Base-by-base conservation (phyloP, 1,284 basidiomycete genomes). In the Heterobasidion parviporum region DNA sequence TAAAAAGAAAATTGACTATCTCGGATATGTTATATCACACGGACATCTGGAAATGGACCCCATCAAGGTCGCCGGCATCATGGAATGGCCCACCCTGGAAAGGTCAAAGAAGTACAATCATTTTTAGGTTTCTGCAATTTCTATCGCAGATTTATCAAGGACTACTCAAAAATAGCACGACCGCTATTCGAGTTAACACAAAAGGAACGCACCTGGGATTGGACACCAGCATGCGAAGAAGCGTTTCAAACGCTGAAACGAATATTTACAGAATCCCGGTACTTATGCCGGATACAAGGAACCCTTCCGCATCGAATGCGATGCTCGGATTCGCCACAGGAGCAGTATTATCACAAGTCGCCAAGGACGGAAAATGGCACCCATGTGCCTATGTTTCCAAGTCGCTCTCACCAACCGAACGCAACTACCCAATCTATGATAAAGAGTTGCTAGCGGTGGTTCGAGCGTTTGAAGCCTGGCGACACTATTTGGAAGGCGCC, bases 391-490 rank as follows among this genome's bases (percentile, higher is more conserved):
- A 41, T 20, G 2, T 36, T 8, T 52, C 36, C 8, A 43, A 52
- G 36, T 16, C 51, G 16, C 33, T 52, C 12, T 14, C 33, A n/a
- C 33, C 35, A 15, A n/a, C 51, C 1, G 51, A 52, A 18, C 36
- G 35, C 12, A 74, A 73, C 57, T 74, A 70, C 59, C 56, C 58
- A 8, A 66, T 67, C 38, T 63, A 69, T 56, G 67, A 74, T 58
- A 71, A 73, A 57, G 71, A 75, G 56, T 46, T 74, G 50, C 12
- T 71, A 1, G 66, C 36, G 8, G n/a, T 18, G 1, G 18, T 18
- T 18, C 18, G 2, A 8, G 33, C 34, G 1, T 18, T 18, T 14
- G 36, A 52, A 52, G 51, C 12, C 1, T 72, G 68, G 70, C 52
- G 64, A 8, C 62, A 66, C 20, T 68, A 66, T 52, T 52, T 57